Evolutionary conservation across 108 stramenopile species (phyloP).

Genomic region (Cyclotella baltica): DNA sequence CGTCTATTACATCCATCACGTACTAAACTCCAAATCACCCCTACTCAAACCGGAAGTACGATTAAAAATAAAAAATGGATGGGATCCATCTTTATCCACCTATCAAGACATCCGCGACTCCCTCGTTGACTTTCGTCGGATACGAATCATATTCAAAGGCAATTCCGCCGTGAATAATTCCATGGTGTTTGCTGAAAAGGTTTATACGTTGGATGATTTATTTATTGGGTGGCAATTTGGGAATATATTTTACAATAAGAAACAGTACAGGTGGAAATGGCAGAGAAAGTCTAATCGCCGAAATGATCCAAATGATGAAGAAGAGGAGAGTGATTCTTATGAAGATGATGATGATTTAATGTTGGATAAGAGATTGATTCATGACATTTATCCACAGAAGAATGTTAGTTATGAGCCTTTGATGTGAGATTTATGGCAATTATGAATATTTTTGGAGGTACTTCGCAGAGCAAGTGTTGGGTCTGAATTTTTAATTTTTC

Average conservation of each 20-base stretch:
- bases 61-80: conserved; percentile 25
- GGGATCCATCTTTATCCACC: conserved; percentile 21
- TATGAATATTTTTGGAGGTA: background rate
- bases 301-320: background rate
- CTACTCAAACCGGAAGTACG: conserved; percentile 13
- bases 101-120: conserved; percentile 28
- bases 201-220: conserved; percentile 34
- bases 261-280: conserved; percentile 7
- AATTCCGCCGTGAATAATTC: conserved; percentile 28
- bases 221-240: conserved; percentile 42
- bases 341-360: conserved; percentile 21
- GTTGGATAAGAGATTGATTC: conserved; percentile 38
- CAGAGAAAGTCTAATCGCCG: background rate
- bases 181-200: conserved; percentile 25
- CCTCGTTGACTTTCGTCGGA: conserved; percentile 28
- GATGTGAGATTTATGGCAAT: background rate
- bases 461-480: background rate
- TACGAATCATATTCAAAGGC: conserved; percentile 33
- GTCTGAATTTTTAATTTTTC: no score
- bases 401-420: conserved; percentile 31
- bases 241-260: conserved; percentile 25
- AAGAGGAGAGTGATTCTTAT: background rate
- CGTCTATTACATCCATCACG: conserved; percentile 30
- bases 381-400: conserved; percentile 34
- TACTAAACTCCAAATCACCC: conserved; percentile 21